Base-by-base conservation (phyloP, 139 green algal genomes). In the Yamagishiella unicocca region DNA sequence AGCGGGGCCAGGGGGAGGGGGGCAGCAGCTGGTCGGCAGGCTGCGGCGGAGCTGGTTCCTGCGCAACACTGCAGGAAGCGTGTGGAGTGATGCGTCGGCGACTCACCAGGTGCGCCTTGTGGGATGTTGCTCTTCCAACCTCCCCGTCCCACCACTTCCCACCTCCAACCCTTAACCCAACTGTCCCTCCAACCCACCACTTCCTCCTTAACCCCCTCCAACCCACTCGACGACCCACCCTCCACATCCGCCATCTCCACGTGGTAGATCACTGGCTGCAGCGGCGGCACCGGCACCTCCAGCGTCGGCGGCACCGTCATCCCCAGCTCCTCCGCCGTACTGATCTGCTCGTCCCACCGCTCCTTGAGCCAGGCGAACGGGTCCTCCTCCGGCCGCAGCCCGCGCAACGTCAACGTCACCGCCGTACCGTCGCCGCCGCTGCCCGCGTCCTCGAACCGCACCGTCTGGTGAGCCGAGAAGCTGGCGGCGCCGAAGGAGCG, bases 211-310 rank as follows among this genome's bases (percentile, higher is more conserved):
- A 40, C n/a, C 21, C 62, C 27, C n/a, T 42, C 62, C 27, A 29
- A 66, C 29, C 29, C 62, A 5, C 40, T 21, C 75, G 10, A n/a
- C 46, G 12, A 53, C 80, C 4, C 66, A 87, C 81, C 81, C 22
- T 87, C 81, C 25, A 64, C 10, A 43, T 87, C 81, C 33, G 12
- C 38, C 64, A 79, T 53, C 64, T 87, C 81, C 35, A 87, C 27
- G 66, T 87, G 81, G 64, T 79, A 79, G 3, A 64, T 38, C 55
- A 79, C 43, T 8, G 81, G 81, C 81, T 87, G 81, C 64, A 87
- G 45, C 29, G 81, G 81, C 64, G 81, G 64, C 21, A 42, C 64
- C n/a, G 81, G 81, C 43, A 70, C 8, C 31, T 87, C 54, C 45
- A 87, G 64, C 21, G 33, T 33, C 7, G 81, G 81, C 64, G 81